phyloP scores from a whole-genome alignment of 2,329 filamentous ascomycete species.

The Aspergillus sp. region DNA sequence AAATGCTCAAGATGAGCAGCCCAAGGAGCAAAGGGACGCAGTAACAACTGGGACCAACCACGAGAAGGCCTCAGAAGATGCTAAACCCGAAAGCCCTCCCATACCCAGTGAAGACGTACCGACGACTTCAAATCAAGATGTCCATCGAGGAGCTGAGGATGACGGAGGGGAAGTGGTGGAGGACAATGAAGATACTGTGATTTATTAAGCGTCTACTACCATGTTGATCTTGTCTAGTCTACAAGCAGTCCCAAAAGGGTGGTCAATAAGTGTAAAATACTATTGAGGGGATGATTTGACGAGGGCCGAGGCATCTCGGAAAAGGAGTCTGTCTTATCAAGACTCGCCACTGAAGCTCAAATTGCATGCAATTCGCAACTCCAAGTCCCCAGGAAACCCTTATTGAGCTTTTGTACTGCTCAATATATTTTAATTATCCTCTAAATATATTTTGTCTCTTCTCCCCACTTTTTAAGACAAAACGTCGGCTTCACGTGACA shows the following conservation, averaged over 20 bases:
- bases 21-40: slow-evolving; percentile 46
- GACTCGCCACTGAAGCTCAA: neutral
- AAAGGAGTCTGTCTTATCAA: neutral
- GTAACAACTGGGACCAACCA: slow-evolving; percentile 24
- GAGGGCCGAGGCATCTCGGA: slow-evolving; percentile 17
- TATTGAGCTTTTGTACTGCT: neutral
- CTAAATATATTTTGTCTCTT: neutral
- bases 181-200: slow-evolving; percentile 85
- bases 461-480: neutral
- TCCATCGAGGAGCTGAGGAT: slow-evolving; percentile 57
- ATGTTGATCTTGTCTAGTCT: neutral
- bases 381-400: neutral
- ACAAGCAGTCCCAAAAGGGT: neutral
- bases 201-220: slow-evolving; percentile 59
- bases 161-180: slow-evolving; percentile 76
- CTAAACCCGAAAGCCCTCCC: slow-evolving; percentile 25
- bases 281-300: neutral
- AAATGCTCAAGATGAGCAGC: slow-evolving; percentile 27
- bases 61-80: slow-evolving; percentile 15
- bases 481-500: slow-evolving; percentile 20
- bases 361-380: neutral
- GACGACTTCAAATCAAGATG: slow-evolving; percentile 40
- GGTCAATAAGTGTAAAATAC: neutral
- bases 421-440: neutral
- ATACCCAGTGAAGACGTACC: slow-evolving; percentile 26